Evolutionary conservation across 139 green algal species (phyloP).

Genomic region (Yamagishiella unicocca): DNA sequence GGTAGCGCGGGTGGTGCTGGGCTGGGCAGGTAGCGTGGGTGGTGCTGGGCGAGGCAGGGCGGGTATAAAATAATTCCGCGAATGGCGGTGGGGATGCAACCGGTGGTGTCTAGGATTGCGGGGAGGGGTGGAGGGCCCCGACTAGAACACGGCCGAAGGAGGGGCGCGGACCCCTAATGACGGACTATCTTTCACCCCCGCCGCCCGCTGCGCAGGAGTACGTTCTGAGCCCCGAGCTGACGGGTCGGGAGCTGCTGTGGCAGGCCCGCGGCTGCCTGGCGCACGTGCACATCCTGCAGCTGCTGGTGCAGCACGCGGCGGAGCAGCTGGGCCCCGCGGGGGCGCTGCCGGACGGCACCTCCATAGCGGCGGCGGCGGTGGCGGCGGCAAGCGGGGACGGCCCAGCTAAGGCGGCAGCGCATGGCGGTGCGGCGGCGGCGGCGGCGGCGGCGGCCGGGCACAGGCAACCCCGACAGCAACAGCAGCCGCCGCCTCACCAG

Average conservation of each 20-base stretch:
- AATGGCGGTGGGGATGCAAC: too few relatives aligned
- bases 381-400: not conserved
- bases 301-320: constrained; percentile 32
- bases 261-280: constrained; percentile 35
- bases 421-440: not conserved
- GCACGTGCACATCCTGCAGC: constrained; percentile 25
- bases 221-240: constrained; percentile 31
- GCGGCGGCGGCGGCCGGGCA: not conserved
- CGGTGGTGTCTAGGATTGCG: too few relatives aligned
- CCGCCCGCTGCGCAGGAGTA: constrained; percentile 2
- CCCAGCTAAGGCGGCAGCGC: not conserved
- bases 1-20: not conserved
- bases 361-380: not conserved
- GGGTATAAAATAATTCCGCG: too few relatives aligned
- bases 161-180: too few relatives aligned
- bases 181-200: too few relatives aligned
- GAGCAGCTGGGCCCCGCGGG: constrained; percentile 13
- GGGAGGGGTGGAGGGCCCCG: too few relatives aligned
- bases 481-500: not conserved
- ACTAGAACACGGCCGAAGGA: too few relatives aligned
- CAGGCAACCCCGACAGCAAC: not conserved
- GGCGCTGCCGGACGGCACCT: not conserved
- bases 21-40: not conserved
- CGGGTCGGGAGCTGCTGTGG: constrained; percentile 41
- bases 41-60: too few relatives aligned